phyloP scores from a whole-genome alignment of 2,329 filamentous ascomycete species.

The Microcera coccophila region DNA sequence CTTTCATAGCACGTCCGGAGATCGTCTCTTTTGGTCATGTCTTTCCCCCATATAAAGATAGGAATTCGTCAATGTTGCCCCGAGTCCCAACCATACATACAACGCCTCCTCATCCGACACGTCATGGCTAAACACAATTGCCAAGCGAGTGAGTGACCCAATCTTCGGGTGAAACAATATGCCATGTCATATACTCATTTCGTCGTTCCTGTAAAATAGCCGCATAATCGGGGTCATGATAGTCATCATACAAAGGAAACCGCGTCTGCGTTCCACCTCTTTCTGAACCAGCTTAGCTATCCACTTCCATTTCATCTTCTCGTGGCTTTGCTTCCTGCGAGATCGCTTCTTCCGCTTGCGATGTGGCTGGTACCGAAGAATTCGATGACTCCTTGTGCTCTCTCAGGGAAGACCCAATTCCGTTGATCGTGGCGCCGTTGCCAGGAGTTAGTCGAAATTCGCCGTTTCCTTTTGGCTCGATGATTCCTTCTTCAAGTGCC shows the following conservation, averaged over 20 bases:
- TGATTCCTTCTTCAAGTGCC: conserved; percentile 61
- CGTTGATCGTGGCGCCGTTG: conserved; percentile 21
- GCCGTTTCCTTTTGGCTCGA: conserved; percentile 53
- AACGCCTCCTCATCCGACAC: too few relatives aligned
- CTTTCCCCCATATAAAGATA: too few relatives aligned
- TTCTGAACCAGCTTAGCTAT: conserved; percentile 11
- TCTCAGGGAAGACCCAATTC: conserved; percentile 13
- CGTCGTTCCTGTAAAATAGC: conserved; percentile 21
- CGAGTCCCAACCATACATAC: too few relatives aligned
- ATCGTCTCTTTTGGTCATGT: too few relatives aligned
- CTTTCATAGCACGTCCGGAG: too few relatives aligned
- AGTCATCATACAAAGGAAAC: conserved; percentile 9
- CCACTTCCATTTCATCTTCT: conserved; percentile 28
- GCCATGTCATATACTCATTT: conserved; percentile 28
- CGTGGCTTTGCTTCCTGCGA: conserved; percentile 18
- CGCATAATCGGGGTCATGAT: conserved; percentile 16
- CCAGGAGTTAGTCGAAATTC: conserved; percentile 49
- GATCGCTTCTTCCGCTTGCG: conserved; percentile 23
- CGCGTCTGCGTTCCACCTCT: conserved; percentile 9
- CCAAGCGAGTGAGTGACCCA: conserved; percentile 13
- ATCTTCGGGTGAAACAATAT: conserved; percentile 15
- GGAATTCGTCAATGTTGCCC: too few relatives aligned
- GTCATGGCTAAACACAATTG: neutral
- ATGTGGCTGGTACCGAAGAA: conserved; percentile 17
- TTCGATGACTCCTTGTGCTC: conserved; percentile 27